These are phyloP conservation scores for Mycena kentingensis DNA, from an alignment of 768 basidiomycete genomes.

Conservation along the genomic window DNA sequence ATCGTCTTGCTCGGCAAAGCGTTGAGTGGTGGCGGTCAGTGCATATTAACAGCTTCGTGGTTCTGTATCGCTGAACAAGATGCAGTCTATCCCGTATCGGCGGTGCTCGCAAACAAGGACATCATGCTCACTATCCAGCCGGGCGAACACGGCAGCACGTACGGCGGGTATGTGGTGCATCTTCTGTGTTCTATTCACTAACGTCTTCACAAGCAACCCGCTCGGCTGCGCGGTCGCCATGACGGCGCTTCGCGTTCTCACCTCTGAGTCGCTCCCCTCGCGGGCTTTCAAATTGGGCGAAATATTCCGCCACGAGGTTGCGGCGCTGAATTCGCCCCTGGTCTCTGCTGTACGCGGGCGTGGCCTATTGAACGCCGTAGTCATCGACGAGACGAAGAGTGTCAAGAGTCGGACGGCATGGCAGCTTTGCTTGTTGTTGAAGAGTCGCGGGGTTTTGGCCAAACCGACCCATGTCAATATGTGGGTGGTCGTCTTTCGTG, in stretches of 20 bases:
- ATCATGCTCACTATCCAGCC: conserved; percentile 94
- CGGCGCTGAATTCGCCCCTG: conserved; percentile 65
- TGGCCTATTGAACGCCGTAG: conserved; percentile 90
- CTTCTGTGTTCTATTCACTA: background rate
- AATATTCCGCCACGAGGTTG: conserved; percentile 70
- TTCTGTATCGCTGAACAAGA: background rate
- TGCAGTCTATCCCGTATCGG: conserved; percentile 93
- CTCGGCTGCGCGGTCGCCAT: conserved; percentile 96
- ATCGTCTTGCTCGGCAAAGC: conserved; percentile 95
- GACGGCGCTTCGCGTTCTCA: conserved; percentile 87
- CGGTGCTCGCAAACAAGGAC: conserved; percentile 87
- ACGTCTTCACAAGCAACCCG: conserved; percentile 66
- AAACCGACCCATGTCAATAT: conserved; percentile 97
- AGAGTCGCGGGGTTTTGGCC: conserved; percentile 88
- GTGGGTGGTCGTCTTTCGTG: conserved; percentile 46
- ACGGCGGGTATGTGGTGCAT: conserved; percentile 71
- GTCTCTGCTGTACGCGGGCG: conserved; percentile 80
- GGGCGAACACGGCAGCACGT: conserved; percentile 95
- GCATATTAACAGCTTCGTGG: conserved; percentile 3
- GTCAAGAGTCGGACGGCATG: conserved; percentile 83
- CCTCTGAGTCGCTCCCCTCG: conserved; percentile 82
- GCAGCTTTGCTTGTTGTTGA: conserved; percentile 92
- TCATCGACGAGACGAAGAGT: conserved; percentile 85
- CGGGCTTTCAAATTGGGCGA: conserved; percentile 80
- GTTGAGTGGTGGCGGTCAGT: conserved; percentile 88